These are phyloP conservation scores for Paecilomyces dactylethromorphus DNA, from an alignment of 2,329 filamentous ascomycete genomes.

Conservation along the genomic window DNA sequence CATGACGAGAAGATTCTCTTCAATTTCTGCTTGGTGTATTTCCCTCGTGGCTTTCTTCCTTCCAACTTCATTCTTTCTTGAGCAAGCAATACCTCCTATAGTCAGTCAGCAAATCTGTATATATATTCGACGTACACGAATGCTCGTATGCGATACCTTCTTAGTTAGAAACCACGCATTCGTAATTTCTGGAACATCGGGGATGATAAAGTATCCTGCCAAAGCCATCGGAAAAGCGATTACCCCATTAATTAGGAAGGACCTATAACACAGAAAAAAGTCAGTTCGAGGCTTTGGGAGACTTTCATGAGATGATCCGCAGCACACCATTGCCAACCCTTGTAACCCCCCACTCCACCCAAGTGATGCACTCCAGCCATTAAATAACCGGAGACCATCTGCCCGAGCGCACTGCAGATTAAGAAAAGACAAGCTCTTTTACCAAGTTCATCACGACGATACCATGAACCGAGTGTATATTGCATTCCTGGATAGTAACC, in stretches of 20 bases:
- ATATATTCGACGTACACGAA: background rate
- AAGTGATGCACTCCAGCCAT: constrained; percentile 49
- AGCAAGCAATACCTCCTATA: constrained; percentile 39
- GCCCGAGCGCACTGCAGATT: constrained; percentile 39
- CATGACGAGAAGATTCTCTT: constrained; percentile 57
- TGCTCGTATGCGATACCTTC: constrained; percentile 17
- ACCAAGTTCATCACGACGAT: constrained; percentile 44
- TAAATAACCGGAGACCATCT: constrained; percentile 46
- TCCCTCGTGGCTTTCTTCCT: constrained; percentile 38
- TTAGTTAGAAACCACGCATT: constrained; percentile 44
- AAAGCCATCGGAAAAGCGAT: constrained; percentile 49
- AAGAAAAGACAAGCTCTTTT: constrained; percentile 50
- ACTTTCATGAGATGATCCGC: background rate
- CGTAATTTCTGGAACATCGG: constrained; percentile 47
- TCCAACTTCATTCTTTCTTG: constrained; percentile 46
- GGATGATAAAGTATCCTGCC: constrained; percentile 43
- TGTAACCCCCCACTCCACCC: constrained; percentile 40
- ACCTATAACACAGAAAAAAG: constrained; percentile 17
- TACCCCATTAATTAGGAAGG: constrained; percentile 48
- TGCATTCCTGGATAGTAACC: constrained; percentile 50
- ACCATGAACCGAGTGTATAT: constrained; percentile 48
- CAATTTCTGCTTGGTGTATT: constrained; percentile 48
- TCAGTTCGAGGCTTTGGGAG: background rate
- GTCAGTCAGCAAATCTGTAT: background rate
- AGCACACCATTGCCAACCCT: constrained; percentile 48